Percentiles rank a stretch among this genome's conserved stretches.
Conservation (phyloP, 78 protist species). For the Chrysochromulina tobinii region DNA sequence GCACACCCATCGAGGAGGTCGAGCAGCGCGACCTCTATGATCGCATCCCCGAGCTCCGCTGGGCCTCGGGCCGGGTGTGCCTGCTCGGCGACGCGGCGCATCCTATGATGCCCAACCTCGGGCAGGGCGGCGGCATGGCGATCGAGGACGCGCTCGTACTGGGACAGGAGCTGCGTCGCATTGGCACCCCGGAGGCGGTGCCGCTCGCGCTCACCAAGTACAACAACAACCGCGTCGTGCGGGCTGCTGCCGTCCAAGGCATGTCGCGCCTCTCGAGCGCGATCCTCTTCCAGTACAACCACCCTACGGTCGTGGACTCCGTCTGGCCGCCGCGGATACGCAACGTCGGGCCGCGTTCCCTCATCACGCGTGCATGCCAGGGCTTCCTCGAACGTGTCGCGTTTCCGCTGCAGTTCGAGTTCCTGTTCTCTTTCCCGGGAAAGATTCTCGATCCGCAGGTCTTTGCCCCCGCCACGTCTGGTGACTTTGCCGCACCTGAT, state of each 20-base stretch:
- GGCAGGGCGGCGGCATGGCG: constrained; percentile 49
- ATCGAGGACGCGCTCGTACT: constrained; percentile 36
- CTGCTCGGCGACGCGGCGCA: constrained; percentile 49
- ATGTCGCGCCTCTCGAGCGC: background rate
- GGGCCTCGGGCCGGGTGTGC: background rate
- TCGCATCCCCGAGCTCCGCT: constrained; percentile 15
- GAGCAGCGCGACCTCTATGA: constrained; percentile 41
- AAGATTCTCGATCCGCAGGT: background rate
- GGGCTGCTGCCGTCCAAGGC: constrained; percentile 15
- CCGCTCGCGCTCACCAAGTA: background rate
- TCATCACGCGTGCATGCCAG: background rate
- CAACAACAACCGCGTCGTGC: background rate
- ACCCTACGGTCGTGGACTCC: background rate
- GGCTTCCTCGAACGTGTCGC: background rate
- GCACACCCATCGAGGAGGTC: background rate
- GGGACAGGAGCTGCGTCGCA: background rate
- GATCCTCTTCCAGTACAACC: background rate
- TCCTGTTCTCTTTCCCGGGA: background rate
- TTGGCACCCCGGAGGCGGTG: background rate
- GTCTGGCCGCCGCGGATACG: background rate
- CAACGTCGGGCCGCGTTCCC: background rate
- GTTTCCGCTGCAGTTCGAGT: background rate
- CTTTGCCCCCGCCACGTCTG: background rate
- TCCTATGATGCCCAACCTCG: constrained; percentile 58
- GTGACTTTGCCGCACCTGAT: background rate